Evolutionary conservation across 176 grass and related monocot species (phyloP), one percentile per base, ranked within the genome.

Genomic region (Triticum urartu): DNA sequence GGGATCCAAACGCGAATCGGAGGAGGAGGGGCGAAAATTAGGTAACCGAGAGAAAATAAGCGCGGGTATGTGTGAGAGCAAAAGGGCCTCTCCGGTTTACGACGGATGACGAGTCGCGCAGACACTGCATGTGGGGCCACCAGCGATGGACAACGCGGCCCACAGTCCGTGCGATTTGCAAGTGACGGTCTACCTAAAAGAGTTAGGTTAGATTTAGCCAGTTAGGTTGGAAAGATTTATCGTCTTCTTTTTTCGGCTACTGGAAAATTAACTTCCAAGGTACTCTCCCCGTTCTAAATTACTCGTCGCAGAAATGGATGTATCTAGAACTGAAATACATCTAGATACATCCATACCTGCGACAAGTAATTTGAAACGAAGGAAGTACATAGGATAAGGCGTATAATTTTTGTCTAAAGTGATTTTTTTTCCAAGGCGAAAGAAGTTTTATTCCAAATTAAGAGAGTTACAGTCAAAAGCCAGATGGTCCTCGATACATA

Each of bases 41-140:
- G 14, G 69, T 74, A 72, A 32, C 20, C 68, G 34, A n/a, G 70
- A 28, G 45, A 45, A 72, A 83, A 77, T 58, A 63, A 67, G 90
- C 87, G 88, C 90, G 93, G 78, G 60, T 89, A 87, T 89, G 39
- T 12, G 64, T 76, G 5, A 15, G 38, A 26, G 62, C 48, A 24
- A 67, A 85, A 86, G 43, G 43, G 43, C 28, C 6, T 20, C 61
- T 69, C 30, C 36, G 70, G 77, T 90, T 95, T 92, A 88, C 60
- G 82, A 45, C 14, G 43, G n/a, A 8, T 0, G 1, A 4, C 11
- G 34, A 6, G 45, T 47, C 42, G 35, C 60, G 71, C 72, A 1
- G 80, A 35, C 11, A 1, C 83, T 68, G 84, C 63, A 45, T 77
- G 73, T 59, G 81, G 79, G 81, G 5, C 79, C 47, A 54, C 0